Percentiles rank a stretch among this genome's conserved stretches.
phyloP scores from a whole-genome alignment of 2,329 filamentous ascomycete species.

The Colletotrichum chrysophilum region DNA sequence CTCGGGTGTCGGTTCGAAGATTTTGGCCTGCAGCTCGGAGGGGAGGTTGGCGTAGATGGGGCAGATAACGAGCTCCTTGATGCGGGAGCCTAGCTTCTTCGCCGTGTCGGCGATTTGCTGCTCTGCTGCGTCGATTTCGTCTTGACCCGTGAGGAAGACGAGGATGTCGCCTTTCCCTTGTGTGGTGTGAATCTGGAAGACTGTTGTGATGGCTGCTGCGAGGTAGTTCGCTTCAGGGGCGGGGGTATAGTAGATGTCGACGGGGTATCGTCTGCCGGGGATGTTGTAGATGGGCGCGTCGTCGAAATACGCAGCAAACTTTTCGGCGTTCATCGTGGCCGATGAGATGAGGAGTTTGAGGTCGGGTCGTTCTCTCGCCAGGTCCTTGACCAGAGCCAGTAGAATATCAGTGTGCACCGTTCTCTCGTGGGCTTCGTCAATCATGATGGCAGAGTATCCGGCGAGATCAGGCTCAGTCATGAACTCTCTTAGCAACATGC shows the following conservation, averaged over 20 bases:
- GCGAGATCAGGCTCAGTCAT: conserved; percentile 86
- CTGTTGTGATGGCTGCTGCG: conserved; percentile 86
- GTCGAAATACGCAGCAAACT: conserved; percentile 91
- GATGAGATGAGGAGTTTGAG: conserved; percentile 91
- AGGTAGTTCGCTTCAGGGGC: conserved; percentile 95
- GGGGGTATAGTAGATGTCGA: conserved; percentile 89
- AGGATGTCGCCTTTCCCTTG: conserved; percentile 88
- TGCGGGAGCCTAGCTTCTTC: conserved; percentile 81
- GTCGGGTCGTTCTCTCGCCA: conserved; percentile 82
- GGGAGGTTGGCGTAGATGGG: conserved; percentile 95
- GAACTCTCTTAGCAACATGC: conserved; percentile 90
- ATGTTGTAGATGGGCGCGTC: conserved; percentile 95
- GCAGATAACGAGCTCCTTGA: conserved; percentile 86
- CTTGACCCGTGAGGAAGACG: conserved; percentile 93
- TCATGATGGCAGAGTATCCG: conserved; percentile 88
- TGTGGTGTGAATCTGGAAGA: conserved; percentile 93
- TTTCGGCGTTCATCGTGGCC: conserved; percentile 91
- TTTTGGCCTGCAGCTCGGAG: conserved; percentile 87
- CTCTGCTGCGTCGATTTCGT: conserved; percentile 91
- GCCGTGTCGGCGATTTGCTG: conserved; percentile 85
- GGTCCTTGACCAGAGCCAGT: conserved; percentile 86
- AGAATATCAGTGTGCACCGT: conserved; percentile 91
- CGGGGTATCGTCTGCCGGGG: conserved; percentile 85
- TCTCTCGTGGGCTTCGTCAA: conserved; percentile 96
- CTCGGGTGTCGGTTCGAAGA: conserved; percentile 90